Conservation (phyloP, 768 basidiomycete species). For the Phlebiopsis gigantea region DNA sequence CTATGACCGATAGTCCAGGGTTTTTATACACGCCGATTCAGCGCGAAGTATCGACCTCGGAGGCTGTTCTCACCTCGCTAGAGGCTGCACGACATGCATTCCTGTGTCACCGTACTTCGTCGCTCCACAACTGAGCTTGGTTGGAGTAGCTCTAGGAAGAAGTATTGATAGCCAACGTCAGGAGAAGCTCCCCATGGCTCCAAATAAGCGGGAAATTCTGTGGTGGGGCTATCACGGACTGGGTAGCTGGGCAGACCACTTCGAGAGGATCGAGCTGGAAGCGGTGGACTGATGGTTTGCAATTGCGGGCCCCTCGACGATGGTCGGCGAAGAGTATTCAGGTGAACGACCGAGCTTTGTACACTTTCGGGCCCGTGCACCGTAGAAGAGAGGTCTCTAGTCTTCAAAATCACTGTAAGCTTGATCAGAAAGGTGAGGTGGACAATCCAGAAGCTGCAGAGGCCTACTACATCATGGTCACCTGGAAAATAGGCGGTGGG, state of each 20-base stretch:
- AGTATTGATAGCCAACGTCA: neutral
- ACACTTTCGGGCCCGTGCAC: neutral
- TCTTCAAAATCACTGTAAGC: neutral
- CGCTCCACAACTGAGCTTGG: neutral
- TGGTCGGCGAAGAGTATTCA: too few relatives aligned
- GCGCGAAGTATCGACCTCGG: neutral
- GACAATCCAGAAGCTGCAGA: neutral
- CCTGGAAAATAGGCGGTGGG: neutral
- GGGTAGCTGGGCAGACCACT: too few relatives aligned
- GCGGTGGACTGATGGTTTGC: too few relatives aligned
- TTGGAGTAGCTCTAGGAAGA: constrained; percentile 1
- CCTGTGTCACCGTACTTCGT: neutral
- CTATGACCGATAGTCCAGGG: neutral
- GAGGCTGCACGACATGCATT: neutral
- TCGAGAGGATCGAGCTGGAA: too few relatives aligned
- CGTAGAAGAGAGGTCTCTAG: neutral
- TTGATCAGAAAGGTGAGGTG: neutral
- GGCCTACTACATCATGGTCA: neutral
- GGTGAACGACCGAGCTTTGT: neutral
- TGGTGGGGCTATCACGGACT: neutral
- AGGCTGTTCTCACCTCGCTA: neutral
- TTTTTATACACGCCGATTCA: neutral
- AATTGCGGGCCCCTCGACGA: too few relatives aligned
- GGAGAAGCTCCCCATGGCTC: neutral
- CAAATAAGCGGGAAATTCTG: neutral